Conservation (phyloP, 345 rosid genomes). For the Linum usitatissimum region DNA sequence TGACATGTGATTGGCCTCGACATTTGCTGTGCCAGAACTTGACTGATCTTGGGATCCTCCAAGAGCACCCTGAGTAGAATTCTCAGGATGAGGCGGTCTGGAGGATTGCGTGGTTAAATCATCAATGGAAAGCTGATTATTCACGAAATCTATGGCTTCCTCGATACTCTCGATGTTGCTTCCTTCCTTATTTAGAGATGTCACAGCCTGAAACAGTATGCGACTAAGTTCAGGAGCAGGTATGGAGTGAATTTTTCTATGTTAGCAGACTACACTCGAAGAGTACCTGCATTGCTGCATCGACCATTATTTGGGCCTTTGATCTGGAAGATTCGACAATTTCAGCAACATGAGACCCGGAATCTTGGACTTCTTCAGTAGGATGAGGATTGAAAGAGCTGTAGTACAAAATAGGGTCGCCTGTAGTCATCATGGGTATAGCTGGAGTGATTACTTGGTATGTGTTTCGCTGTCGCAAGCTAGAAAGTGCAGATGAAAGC, state of each 20-base stretch:
- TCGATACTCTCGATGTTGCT: slow-evolving; percentile 36
- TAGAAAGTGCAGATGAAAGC: slow-evolving; percentile 65
- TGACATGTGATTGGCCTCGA: slow-evolving; percentile 18
- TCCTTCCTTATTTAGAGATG: slow-evolving; percentile 30
- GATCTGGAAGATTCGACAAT: slow-evolving; percentile 56
- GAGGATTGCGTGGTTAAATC: slow-evolving; percentile 14
- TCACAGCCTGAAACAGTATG: slow-evolving; percentile 40
- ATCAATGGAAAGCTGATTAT: slow-evolving; percentile 38
- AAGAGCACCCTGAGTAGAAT: slow-evolving; percentile 19
- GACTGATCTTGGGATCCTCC: slow-evolving; percentile 30
- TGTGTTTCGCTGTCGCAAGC: slow-evolving; percentile 69
- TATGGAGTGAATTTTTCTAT: no score
- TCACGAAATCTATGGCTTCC: slow-evolving; percentile 56
- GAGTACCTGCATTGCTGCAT: slow-evolving; percentile 55
- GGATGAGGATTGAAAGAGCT: slow-evolving; percentile 27
- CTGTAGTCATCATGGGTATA: slow-evolving; percentile 17
- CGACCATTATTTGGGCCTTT: slow-evolving; percentile 58
- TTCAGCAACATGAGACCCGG: slow-evolving; percentile 55
- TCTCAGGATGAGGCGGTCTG: slow-evolving; percentile 21
- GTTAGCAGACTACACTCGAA: slow-evolving; percentile 3
- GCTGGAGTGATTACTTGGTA: slow-evolving; percentile 40
- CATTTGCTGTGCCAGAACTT: slow-evolving; percentile 21
- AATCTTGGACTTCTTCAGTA: slow-evolving; percentile 35
- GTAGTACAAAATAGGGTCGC: slow-evolving; percentile 33
- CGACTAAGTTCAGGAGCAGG: not conserved